These are phyloP conservation scores for Metschnikowia rubicola DNA, from an alignment of 805 yeast genomes.

Conservation along the genomic window DNA sequence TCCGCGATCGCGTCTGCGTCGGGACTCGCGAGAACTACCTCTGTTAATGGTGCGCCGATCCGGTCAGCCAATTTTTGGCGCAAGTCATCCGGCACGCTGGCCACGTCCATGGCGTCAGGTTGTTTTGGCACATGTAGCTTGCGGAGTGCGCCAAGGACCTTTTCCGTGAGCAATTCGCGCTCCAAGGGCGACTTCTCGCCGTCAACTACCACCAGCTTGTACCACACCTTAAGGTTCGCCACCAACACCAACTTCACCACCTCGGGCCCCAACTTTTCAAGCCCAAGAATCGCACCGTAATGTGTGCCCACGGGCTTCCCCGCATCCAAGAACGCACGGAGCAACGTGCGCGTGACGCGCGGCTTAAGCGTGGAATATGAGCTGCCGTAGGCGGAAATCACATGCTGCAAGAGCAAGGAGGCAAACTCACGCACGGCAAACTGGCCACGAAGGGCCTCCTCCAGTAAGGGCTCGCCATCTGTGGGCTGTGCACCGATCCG, in stretches of 20 bases:
- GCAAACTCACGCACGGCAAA: conserved; percentile 83
- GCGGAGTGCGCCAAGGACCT: conserved; percentile 53
- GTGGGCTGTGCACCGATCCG: conserved; percentile 63
- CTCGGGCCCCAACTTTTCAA: conserved; percentile 80
- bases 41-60: conserved; percentile 59
- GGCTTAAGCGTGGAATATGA: conserved; percentile 88
- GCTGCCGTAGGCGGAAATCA: conserved; percentile 76
- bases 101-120: conserved; percentile 34
- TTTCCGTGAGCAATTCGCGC: conserved; percentile 41
- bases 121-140: conserved; percentile 30
- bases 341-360: conserved; percentile 85
- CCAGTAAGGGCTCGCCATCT: conserved; percentile 22
- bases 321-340: conserved; percentile 86
- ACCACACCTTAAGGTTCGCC: conserved; percentile 85
- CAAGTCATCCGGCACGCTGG: conserved; percentile 29
- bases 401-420: conserved; percentile 73
- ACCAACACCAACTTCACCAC: conserved; percentile 78
- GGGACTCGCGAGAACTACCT: conserved; percentile 43
- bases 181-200: conserved; percentile 43
- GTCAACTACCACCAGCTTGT: conserved; percentile 49
- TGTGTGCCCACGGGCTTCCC: conserved; percentile 84
- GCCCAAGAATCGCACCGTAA: conserved; percentile 86
- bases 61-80: conserved; percentile 48
- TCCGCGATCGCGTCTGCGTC: conserved; percentile 50
- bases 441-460: conserved; percentile 33